Evolutionary conservation across 352 stramenopile species (phyloP).

Genomic region (Pythium insidiosum): DNA sequence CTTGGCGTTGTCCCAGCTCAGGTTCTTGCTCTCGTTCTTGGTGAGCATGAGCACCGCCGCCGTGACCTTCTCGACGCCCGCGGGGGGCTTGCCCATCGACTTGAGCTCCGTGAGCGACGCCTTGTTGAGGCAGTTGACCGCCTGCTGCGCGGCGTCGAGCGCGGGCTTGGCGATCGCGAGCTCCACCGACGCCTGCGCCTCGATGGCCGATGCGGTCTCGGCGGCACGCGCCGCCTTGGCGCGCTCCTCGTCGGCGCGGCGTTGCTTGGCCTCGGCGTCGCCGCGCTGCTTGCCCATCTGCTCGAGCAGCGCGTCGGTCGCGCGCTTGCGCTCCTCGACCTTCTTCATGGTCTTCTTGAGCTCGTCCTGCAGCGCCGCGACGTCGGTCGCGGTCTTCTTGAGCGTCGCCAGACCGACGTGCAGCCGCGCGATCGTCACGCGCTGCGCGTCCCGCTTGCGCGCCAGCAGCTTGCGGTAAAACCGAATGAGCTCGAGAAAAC

Average conservation of each 20-base stretch:
- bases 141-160: conserved; percentile 73
- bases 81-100: conserved; percentile 81
- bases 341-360: conserved; percentile 86
- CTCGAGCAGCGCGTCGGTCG: conserved; percentile 82
- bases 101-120: conserved; percentile 84
- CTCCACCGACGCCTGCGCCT: conserved; percentile 59
- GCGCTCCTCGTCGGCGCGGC: conserved; percentile 66
- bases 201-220: conserved; percentile 56
- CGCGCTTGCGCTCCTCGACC: conserved; percentile 87
- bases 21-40: conserved; percentile 92
- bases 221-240: conserved; percentile 64
- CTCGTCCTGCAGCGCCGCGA: conserved; percentile 75
- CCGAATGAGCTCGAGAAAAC: conserved; percentile 88
- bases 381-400: conserved; percentile 73
- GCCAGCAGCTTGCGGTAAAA: conserved; percentile 86
- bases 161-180: conserved; percentile 77
- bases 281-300: conserved; percentile 86
- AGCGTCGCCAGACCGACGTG: conserved; percentile 80
- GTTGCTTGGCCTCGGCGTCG: conserved; percentile 85
- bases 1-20: conserved; percentile 93
- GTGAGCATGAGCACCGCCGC: conserved; percentile 88
- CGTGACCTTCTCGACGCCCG: conserved; percentile 87
- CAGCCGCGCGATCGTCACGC: conserved; percentile 65
- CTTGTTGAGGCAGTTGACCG: conserved; percentile 88
- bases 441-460: conserved; percentile 43